phyloP scores from a whole-genome alignment of 2,329 filamentous ascomycete species.

The Sporothrix schenckii region DNA sequence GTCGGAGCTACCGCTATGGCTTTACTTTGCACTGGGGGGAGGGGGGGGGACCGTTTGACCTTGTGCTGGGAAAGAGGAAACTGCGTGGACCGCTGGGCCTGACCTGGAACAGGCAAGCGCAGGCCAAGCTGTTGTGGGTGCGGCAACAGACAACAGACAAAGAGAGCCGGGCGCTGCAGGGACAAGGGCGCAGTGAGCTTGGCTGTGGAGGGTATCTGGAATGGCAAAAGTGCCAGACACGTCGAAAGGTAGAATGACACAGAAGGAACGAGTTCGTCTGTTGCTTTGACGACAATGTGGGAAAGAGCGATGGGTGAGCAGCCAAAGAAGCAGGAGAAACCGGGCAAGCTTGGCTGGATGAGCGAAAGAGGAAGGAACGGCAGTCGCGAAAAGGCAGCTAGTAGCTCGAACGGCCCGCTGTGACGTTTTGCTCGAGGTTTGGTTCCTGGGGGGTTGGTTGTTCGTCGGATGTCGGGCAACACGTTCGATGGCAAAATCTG shows the following conservation, averaged over 20 bases:
- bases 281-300: not conserved
- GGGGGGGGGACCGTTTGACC: too few relatives aligned
- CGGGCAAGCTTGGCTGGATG: not conserved
- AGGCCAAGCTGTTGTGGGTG: slow-evolving; percentile 23
- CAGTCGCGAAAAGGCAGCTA: slow-evolving; percentile 1
- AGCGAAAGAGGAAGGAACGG: slow-evolving; percentile 14
- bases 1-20: slow-evolving; percentile 32
- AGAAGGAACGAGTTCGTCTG: too few relatives aligned
- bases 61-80: slow-evolving; percentile 13
- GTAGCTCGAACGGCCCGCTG: slow-evolving; percentile 11
- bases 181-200: slow-evolving; percentile 14
- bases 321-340: not conserved
- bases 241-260: not conserved
- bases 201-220: slow-evolving; percentile 20
- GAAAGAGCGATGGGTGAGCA: not conserved
- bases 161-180: slow-evolving; percentile 13
- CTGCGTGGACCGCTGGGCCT: slow-evolving; percentile 14
- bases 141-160: slow-evolving; percentile 15
- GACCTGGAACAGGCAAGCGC: not conserved
- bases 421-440: slow-evolving; percentile 20
- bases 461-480: slow-evolving; percentile 23
- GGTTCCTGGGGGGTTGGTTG: not conserved
- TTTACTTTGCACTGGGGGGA: slow-evolving; percentile 15
- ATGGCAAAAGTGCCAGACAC: not conserved
- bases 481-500: slow-evolving; percentile 22